phyloP scores from a whole-genome alignment of 2,329 filamentous ascomycete genomes.

The Botrytis deweyae region DNA sequence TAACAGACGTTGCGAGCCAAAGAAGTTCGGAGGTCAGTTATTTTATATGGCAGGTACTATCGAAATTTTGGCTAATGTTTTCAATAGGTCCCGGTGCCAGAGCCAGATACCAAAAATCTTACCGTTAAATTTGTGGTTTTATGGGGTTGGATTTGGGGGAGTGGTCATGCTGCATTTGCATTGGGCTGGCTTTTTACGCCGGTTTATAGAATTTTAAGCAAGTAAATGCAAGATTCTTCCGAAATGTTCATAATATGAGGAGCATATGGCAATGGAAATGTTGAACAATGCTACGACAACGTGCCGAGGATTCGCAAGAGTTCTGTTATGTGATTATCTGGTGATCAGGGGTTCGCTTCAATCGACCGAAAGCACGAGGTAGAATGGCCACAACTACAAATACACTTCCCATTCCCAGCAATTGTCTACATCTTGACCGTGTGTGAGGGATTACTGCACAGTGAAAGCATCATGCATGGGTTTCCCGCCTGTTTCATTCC shows the following conservation, averaged over 20 bases:
- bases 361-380: slow-evolving; percentile 10
- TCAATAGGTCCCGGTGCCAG: slow-evolving; percentile 87
- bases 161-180: slow-evolving; percentile 41
- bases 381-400: slow-evolving; percentile 8
- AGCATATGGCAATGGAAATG: slow-evolving; percentile 20
- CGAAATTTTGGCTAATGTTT: slow-evolving; percentile 29
- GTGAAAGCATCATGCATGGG: not conserved
- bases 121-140: slow-evolving; percentile 69
- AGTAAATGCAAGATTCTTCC: slow-evolving; percentile 39
- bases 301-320: not conserved
- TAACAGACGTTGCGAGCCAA: slow-evolving; percentile 98
- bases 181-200: slow-evolving; percentile 38
- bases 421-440: not conserved
- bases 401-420: slow-evolving; percentile 10
- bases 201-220: slow-evolving; percentile 40
- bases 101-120: slow-evolving; percentile 97
- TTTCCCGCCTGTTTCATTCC: not conserved
- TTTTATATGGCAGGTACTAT: not conserved
- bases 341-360: slow-evolving; percentile 2
- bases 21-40: slow-evolving; percentile 68
- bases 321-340: slow-evolving; percentile 17
- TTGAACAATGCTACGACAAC: slow-evolving; percentile 16
- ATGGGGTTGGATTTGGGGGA: slow-evolving; percentile 36
- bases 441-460: not conserved
- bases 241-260: slow-evolving; percentile 30